These are phyloP conservation scores for Clausena lansium DNA, from an alignment of 345 rosid species.

Conservation along the genomic window DNA sequence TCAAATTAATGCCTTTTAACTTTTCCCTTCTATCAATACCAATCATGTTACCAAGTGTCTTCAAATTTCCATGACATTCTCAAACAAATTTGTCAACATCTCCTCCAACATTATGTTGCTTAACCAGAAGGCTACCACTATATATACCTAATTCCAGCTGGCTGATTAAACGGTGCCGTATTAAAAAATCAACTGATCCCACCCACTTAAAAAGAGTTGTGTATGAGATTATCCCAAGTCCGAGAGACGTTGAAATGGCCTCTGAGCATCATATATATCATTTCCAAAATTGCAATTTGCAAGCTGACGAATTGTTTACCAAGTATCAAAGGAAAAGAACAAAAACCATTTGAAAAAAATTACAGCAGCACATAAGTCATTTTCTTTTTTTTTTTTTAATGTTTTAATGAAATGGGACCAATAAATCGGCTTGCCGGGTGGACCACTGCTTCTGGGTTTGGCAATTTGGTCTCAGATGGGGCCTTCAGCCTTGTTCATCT, in stretches of 20 bases:
- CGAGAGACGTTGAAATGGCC: background rate
- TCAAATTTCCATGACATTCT: background rate
- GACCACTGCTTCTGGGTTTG: background rate
- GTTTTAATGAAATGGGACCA: slow-evolving; percentile 2
- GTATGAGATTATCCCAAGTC: background rate
- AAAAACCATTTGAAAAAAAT: background rate
- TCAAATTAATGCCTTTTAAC: background rate
- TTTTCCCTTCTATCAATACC: background rate
- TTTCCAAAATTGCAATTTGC: background rate
- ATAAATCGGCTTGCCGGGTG: background rate
- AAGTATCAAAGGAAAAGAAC: background rate
- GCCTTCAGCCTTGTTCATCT: background rate
- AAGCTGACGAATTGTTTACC: background rate
- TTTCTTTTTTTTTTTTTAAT: too few relatives aligned
- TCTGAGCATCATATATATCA: background rate
- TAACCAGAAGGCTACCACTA: background rate
- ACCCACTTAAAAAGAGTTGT: background rate
- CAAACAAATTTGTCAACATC: background rate
- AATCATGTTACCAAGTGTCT: background rate
- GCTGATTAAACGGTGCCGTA: background rate
- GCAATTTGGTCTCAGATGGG: slow-evolving; percentile 3
- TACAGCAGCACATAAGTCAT: too few relatives aligned
- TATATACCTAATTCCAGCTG: background rate
- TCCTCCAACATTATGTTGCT: background rate
- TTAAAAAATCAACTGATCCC: background rate